Conservation (phyloP, 2,329 filamentous ascomycete genomes). For the Phaeophleospora eucalypticola region DNA sequence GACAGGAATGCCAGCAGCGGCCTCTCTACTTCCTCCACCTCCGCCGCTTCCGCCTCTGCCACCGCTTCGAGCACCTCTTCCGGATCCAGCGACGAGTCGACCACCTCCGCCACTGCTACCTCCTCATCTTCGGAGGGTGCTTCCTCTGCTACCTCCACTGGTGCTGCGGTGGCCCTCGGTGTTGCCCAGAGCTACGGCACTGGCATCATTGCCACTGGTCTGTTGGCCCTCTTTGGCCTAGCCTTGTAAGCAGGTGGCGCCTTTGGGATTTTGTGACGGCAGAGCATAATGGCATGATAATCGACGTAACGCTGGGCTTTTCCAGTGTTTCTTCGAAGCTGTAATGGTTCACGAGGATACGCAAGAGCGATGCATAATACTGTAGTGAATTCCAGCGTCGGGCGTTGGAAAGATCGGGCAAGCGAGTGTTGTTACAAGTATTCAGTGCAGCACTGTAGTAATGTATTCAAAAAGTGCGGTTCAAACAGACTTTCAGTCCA, state of each 20-base stretch:
- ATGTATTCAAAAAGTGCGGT: conserved; percentile 2
- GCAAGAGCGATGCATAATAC: conserved; percentile 12
- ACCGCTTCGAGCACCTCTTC: conserved; percentile 29
- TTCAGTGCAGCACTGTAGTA: neutral
- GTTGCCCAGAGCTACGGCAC: conserved; percentile 50
- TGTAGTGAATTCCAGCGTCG: conserved; percentile 9
- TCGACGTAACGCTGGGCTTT: neutral
- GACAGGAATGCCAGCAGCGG: conserved; percentile 42
- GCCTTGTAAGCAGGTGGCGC: conserved; percentile 45
- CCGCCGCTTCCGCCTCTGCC: conserved; percentile 23
- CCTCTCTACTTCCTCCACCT: conserved; percentile 31
- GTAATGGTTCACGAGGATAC: conserved; percentile 8
- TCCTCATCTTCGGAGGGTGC: conserved; percentile 30
- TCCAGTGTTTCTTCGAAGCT: neutral
- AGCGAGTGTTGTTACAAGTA: conserved; percentile 2
- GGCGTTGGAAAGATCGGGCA: conserved; percentile 11
- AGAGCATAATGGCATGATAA: neutral
- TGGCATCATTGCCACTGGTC: conserved; percentile 45
- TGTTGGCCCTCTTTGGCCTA: conserved; percentile 55
- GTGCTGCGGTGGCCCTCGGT: conserved; percentile 45
- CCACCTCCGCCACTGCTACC: conserved; percentile 21
- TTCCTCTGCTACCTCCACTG: conserved; percentile 30
- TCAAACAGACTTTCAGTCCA: conserved; percentile 1
- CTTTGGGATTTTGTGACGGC: neutral
- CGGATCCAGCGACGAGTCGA: conserved; percentile 15